Evolutionary conservation across 805 yeast species (phyloP), one percentile per base, ranked within the genome.

Genomic region (Barnettozyma populi): DNA sequence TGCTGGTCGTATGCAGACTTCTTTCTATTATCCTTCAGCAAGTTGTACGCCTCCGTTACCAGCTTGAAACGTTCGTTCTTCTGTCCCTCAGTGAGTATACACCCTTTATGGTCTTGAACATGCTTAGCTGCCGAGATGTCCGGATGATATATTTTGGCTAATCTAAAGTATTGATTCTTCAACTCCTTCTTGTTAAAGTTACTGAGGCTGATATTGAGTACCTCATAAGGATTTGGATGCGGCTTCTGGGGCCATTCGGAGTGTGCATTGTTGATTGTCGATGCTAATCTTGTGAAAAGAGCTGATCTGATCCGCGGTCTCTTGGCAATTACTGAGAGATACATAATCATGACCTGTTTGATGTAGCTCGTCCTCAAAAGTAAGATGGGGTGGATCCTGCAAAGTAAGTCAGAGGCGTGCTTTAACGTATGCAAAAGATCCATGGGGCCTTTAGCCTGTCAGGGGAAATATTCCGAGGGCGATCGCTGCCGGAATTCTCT

Each of bases 91-190:
- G 66, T 62, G 23, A 77, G 61, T 5, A 52, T 49, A 13, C 54
- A 41, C 5, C 74, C 71, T 18, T 57, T 50, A 36, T 61, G 63
- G 35, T 66, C 62, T 8, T 61, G 31, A 3, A 54, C 41, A 0
- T 64, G 54, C 0, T 52, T 47, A 31, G 64, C 61, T 16, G 57
- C 50, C 2, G 71, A 57, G 3, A 75, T 61, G 60, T 90, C 97
- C 0, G 97, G 97, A 61, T 90, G 97, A 57, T 90, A 90, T 9
- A 81, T 60, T 62, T 85, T 86, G 10, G 90, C 90, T 41, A 79
- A 68, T 45, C 76, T 71, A 54, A 75, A 78, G 57, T 83, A 85
- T 40, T 74, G 73, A 23, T 66, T 52, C 50, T 78, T 78, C 43
- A 83, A 64, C 27, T 62, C 52, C 10, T 56, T 63, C 43, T 62